A percentile compares a stretch with the other conserved stretches of the same genome.
These are phyloP conservation scores for Myriosclerotinia scirpicola DNA, from an alignment of 2,329 filamentous ascomycete species.

Conservation along the genomic window DNA sequence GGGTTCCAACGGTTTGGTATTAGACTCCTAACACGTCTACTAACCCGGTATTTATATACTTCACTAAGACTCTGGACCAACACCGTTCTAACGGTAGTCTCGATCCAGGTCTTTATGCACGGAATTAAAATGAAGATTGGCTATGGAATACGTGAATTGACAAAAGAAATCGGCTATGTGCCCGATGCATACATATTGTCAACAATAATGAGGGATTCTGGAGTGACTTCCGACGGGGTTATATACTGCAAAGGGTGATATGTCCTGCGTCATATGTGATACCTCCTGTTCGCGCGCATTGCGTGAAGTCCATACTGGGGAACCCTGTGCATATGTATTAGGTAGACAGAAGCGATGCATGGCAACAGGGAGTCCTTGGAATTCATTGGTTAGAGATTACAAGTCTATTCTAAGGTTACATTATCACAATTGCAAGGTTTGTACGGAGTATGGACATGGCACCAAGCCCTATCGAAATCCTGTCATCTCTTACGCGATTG, in stretches of 20 bases:
- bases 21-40: not conserved
- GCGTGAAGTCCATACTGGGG: no score
- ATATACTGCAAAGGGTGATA: not conserved
- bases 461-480: not conserved
- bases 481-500: not conserved
- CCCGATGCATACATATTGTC: not conserved
- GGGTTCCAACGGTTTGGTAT: not conserved
- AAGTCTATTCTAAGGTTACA: constrained; percentile 3
- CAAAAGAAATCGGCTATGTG: not conserved
- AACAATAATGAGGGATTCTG: not conserved
- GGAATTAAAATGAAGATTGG: not conserved
- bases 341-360: constrained; percentile 3
- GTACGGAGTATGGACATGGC: not conserved
- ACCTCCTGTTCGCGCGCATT: not conserved
- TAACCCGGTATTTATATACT: not conserved
- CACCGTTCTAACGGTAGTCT: not conserved
- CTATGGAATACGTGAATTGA: not conserved
- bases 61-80: not conserved
- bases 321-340: constrained; percentile 2
- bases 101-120: not conserved
- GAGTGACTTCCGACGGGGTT: not conserved
- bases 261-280: not conserved
- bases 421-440: not conserved
- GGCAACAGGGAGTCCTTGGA: not conserved
- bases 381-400: not conserved